These are phyloP conservation scores for Cryphonectria radicalis DNA, from an alignment of 2,329 filamentous ascomycete genomes.

Conservation along the genomic window DNA sequence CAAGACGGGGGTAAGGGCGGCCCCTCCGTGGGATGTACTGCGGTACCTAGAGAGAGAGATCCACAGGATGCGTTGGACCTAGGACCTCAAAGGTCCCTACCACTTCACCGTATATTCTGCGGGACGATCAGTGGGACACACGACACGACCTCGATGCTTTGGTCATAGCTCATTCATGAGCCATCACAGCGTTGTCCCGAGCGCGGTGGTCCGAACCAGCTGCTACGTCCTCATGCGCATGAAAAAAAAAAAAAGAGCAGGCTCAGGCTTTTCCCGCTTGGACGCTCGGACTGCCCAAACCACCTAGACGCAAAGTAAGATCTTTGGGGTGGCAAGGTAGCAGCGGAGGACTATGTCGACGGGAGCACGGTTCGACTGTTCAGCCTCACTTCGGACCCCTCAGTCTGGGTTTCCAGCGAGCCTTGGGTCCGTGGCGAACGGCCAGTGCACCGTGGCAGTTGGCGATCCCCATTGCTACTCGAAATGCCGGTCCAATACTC, in stretches of 20 bases:
- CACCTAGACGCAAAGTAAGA: not conserved
- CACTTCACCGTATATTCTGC: constrained; percentile 18
- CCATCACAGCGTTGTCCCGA: not conserved
- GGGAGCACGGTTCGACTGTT: constrained; percentile 19
- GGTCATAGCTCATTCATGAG: not conserved
- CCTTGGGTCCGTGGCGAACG: not conserved
- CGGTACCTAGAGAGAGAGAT: constrained; percentile 2
- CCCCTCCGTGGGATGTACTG: constrained; percentile 16
- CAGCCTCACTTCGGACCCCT: constrained; percentile 15
- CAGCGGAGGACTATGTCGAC: not conserved
- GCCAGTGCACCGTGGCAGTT: constrained; percentile 10
- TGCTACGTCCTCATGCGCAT: not conserved
- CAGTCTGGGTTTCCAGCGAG: not conserved
- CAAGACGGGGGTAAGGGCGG: constrained; percentile 15
- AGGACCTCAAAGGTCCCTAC: not conserved
- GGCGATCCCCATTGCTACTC: not conserved
- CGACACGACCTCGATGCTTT: not conserved
- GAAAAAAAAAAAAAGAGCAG: not conserved
- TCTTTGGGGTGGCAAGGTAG: not conserved
- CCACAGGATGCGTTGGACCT: constrained; percentile 17
- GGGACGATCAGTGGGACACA: not conserved
- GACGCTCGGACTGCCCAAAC: constrained; percentile 13
- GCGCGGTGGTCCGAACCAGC: not conserved
- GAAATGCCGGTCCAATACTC: not conserved
- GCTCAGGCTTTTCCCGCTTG: constrained; percentile 2